phyloP scores from a whole-genome alignment of 345 rosid species.

The Zanthoxylum bungeanum region DNA sequence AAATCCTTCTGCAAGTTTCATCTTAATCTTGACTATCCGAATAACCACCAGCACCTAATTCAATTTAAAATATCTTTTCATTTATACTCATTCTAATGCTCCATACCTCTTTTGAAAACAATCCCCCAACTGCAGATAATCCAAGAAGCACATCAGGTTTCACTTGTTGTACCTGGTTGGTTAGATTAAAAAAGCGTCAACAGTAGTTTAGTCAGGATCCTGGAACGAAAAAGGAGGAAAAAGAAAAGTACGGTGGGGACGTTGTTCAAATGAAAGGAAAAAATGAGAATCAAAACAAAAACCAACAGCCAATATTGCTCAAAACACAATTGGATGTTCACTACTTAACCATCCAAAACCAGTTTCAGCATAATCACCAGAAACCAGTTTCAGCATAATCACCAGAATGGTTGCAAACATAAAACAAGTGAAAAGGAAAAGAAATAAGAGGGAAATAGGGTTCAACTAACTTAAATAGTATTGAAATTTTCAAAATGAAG shows the following conservation, averaged over 20 bases:
- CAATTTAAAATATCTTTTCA: background rate
- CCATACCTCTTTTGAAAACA: slow-evolving; percentile 94
- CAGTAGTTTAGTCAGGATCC: background rate
- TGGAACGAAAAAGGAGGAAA: background rate
- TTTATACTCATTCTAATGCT: slow-evolving; percentile 6
- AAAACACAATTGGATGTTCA: background rate
- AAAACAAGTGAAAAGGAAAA: background rate
- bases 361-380: background rate
- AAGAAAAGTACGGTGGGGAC: too few relatives aligned
- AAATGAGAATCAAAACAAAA: background rate
- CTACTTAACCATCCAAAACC: background rate
- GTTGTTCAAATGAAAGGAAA: background rate
- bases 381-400: background rate
- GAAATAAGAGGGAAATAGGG: background rate
- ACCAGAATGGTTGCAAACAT: background rate
- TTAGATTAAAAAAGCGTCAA: slow-evolving; percentile 8
- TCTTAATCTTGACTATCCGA: background rate
- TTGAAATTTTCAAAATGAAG: background rate
- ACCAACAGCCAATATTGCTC: background rate
- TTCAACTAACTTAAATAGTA: background rate
- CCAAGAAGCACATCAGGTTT: slow-evolving; percentile 99
- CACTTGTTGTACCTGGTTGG: slow-evolving; percentile 76
- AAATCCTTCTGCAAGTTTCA: background rate
- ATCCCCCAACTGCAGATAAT: slow-evolving; percentile 98
- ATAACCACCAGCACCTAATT: background rate